Base-by-base conservation (phyloP, 2,329 filamentous ascomycete species). In the Fusarium sp. region DNA sequence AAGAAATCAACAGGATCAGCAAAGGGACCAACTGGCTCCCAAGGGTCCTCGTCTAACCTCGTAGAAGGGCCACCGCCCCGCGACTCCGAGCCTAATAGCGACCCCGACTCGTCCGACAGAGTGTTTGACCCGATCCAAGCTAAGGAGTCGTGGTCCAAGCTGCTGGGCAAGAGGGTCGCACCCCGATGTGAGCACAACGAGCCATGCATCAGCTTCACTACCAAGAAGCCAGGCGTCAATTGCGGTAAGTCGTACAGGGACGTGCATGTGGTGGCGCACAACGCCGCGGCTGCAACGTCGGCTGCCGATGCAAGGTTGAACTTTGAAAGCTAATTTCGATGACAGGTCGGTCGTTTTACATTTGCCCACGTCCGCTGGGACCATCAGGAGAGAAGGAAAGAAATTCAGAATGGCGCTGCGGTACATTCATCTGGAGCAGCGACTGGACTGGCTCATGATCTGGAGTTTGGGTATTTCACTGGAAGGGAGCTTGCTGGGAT, bases 101-200 rank as follows among this genome's bases (percentile, higher is more conserved):
- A 52, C 10, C 44, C 62, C 24, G 63, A 72, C 4, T 19, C 54
- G 12, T 55, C 57, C 2, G 80, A 77, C 8, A 80, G 75, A 53
- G 80, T 86, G 2, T 81, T 90, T 58, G 91, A 93, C 67, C 88
- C 90, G 0, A 86, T 92, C 45, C 82, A 85, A 59, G 85, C 85
- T 41, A 94, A 92, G 73, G 90, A 95, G 71, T 90, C 89, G 22
- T 98, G 95, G 95, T 88, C 87, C 5, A 93, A 90, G 73, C 81
- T 98, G 12, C 88, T 98, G 61, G 86, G 88, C 13, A 92, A 90
- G 74, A 88, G 90, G 53, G 79, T 86, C 2, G 82, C 86, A 1
- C 95, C 95, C 1, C 85, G 84, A 54, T 99, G 95, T 73, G 93
- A 97, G 43, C 95, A 99, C 72, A 82, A 87, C 49, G 93, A 98